Evolutionary conservation across 371 early-diverging fungal species (phyloP).

Genomic region (Rhizopus arrhizus): DNA sequence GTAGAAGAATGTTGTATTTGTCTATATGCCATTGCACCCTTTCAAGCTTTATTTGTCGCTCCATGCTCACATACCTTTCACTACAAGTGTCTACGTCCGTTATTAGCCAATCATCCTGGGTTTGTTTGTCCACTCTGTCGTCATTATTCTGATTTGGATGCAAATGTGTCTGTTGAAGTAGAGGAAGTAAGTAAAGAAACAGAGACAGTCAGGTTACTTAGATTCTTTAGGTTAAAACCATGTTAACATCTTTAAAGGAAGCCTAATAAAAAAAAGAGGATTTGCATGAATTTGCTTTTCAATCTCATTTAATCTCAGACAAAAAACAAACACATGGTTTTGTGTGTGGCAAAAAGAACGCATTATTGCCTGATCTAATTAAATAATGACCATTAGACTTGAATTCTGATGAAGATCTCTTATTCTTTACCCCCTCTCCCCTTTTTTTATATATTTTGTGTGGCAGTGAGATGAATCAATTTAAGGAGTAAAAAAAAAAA

Average conservation of each 20-base stretch:
- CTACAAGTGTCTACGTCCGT: conserved; percentile 85
- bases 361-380: no score
- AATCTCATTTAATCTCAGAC: background rate
- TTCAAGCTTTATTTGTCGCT: conserved; percentile 92
- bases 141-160: conserved; percentile 88
- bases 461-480: no score
- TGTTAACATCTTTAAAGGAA: conserved; percentile 13
- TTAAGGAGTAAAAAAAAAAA: background rate
- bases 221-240: conserved; percentile 12
- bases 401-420: no score
- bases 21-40: conserved; percentile 83
- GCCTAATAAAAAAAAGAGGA: background rate
- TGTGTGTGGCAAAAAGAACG: no score
- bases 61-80: conserved; percentile 96
- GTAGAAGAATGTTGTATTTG: conserved; percentile 93
- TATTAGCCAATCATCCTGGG: conserved; percentile 64
- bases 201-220: background rate
- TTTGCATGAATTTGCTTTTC: background rate
- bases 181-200: conserved; percentile 27
- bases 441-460: no score
- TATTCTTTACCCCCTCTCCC: no score
- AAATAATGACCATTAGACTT: no score
- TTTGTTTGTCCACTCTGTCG: conserved; percentile 95
- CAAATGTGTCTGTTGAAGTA: conserved; percentile 64
- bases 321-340: no score